These are phyloP conservation scores for Umbelopsis vinacea DNA, from an alignment of 192 early-diverging fungal genomes.

Conservation along the genomic window DNA sequence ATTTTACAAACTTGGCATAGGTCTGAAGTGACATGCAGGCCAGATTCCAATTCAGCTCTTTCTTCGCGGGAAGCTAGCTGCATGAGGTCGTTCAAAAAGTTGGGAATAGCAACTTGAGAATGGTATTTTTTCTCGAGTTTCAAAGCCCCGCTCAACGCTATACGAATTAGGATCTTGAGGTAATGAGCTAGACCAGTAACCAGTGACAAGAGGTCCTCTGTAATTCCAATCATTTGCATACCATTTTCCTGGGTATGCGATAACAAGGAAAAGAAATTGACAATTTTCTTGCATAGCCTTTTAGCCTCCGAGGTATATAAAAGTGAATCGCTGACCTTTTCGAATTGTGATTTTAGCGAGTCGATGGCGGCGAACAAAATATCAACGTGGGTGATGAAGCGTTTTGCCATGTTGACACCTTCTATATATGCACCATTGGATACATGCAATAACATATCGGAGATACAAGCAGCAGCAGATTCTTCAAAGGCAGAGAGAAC, in stretches of 20 bases:
- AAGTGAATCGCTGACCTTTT: slow-evolving; percentile 39
- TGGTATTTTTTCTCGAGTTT: slow-evolving; percentile 55
- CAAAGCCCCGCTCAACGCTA: slow-evolving; percentile 89
- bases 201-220: slow-evolving; percentile 85
- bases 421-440: slow-evolving; percentile 74
- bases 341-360: slow-evolving; percentile 66
- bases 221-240: slow-evolving; percentile 63
- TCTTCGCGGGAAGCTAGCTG: slow-evolving; percentile 51
- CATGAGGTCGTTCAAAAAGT: slow-evolving; percentile 77
- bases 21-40: slow-evolving; percentile 73
- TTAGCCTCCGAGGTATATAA: slow-evolving; percentile 86
- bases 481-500: slow-evolving; percentile 90
- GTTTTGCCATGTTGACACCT: slow-evolving; percentile 72
- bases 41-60: slow-evolving; percentile 38
- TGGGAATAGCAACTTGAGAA: slow-evolving; percentile 47
- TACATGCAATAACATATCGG: slow-evolving; percentile 84
- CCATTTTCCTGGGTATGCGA: slow-evolving; percentile 73
- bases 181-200: slow-evolving; percentile 92
- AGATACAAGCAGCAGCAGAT: slow-evolving; percentile 88
- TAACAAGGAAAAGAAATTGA: slow-evolving; percentile 92
- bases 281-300: slow-evolving; percentile 90
- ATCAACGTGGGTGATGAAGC: slow-evolving; percentile 84
- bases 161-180: slow-evolving; percentile 89
- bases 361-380: slow-evolving; percentile 83
- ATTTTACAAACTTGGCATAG: slow-evolving; percentile 78